Evolutionary conservation across 2,329 filamentous ascomycete species (phyloP).

Genomic region (Ploettnerulaceae sp.): DNA sequence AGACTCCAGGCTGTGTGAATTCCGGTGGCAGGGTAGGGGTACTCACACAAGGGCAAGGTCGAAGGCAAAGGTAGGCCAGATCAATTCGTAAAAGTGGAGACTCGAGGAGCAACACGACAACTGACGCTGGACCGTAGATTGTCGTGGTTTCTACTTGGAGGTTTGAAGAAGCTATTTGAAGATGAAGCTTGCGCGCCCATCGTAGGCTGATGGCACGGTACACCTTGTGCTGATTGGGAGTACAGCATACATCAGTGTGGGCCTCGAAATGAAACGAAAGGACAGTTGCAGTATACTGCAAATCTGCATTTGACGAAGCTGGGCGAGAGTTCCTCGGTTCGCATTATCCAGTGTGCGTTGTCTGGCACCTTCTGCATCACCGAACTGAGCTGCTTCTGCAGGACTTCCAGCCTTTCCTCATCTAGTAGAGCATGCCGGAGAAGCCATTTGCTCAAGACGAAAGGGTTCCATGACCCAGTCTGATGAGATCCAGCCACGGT

Average conservation of each 20-base stretch:
- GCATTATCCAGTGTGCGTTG: too few species aligned
- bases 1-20: not conserved
- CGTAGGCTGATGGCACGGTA: too few species aligned
- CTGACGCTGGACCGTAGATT: too few species aligned
- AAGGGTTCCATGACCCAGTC: conserved; percentile 3
- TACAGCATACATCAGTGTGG: too few species aligned
- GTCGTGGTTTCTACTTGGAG: too few species aligned
- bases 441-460: conserved; percentile 2
- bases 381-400: not conserved
- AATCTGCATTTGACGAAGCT: not conserved
- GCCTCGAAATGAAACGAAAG: not conserved
- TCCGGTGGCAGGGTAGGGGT: not conserved
- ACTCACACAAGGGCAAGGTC: not conserved
- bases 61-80: not conserved
- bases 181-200: too few species aligned
- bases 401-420: not conserved
- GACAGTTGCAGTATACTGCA: not conserved
- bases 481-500: too few species aligned
- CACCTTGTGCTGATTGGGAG: too few species aligned
- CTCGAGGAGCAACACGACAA: too few species aligned
- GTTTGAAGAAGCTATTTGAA: too few species aligned
- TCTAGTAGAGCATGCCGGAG: not conserved
- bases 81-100: not conserved
- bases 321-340: not conserved
- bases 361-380: too few species aligned